A percentile compares a stretch with the other conserved stretches of the same genome.
Conservation (phyloP, 345 rosid species). For the Citrus mangshanensis region DNA sequence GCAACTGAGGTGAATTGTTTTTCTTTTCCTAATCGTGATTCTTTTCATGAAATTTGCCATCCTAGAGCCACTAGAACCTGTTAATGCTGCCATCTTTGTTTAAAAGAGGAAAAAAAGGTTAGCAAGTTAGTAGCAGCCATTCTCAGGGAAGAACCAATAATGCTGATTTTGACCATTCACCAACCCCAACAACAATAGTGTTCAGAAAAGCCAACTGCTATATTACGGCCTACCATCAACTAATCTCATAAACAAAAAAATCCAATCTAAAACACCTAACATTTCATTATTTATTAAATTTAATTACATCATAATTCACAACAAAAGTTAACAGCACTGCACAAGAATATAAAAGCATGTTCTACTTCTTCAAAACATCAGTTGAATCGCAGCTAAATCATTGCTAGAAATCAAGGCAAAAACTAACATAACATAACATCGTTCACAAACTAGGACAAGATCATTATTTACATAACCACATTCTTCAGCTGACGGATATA, state of each 20-base stretch:
- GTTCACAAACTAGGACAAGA: not conserved
- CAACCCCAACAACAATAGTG: slow-evolving; percentile 23
- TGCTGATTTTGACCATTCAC: slow-evolving; percentile 27
- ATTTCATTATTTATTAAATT: not conserved
- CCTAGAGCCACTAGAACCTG: not conserved
- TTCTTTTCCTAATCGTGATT: not conserved
- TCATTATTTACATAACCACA: not conserved
- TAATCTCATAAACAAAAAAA: not conserved
- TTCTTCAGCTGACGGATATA: not conserved
- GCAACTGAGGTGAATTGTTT: slow-evolving; percentile 16
- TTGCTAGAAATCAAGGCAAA: not conserved
- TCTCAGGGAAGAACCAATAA: slow-evolving; percentile 22
- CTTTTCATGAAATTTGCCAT: slow-evolving; percentile 2
- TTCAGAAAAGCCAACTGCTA: slow-evolving; percentile 20
- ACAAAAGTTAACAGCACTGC: not conserved
- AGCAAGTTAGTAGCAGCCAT: slow-evolving; percentile 3
- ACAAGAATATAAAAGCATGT: not conserved
- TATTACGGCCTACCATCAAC: slow-evolving; percentile 15
- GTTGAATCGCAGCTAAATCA: not conserved
- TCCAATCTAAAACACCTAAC: not conserved
- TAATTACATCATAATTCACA: not conserved
- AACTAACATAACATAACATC: not conserved
- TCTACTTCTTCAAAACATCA: not conserved
- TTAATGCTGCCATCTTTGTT: not conserved
- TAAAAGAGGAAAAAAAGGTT: not conserved